Base-by-base conservation (phyloP, 352 stramenopile genomes). In the Pythium folliculosum region DNA sequence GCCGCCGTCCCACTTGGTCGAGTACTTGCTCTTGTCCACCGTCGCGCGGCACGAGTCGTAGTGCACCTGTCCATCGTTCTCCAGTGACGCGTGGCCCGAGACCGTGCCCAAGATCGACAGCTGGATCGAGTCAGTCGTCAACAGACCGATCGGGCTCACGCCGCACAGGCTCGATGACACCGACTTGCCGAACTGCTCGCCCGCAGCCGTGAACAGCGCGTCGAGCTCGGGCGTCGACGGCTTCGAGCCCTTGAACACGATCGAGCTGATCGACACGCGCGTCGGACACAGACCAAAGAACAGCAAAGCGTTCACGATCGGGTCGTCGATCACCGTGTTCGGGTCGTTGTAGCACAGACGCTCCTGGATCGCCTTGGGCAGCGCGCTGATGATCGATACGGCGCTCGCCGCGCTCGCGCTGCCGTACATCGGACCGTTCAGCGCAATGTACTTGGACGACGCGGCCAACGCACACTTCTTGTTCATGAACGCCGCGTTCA, bases 1-100 rank as follows among this genome's bases (percentile, higher is more conserved):
- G 44, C 55, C 63, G 21, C 45, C 59, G 44, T 30, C 19, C 49
- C 51, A 73, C 23, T 40, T 62, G 25, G 58, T 67, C 19, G 45
- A 49, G 52, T 72, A 78, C 23, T 61, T 32, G 19, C 8, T 45
- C 22, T 16, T 23, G 3, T 53, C 32, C 5, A 71, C 17, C 3
- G 54, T 45, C 0, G 35, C 65, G 14, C 56, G 47, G 48, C 75
- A 82, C 54, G 65, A 73, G 32, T 58, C 67, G 38, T 75, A 72
- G 27, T 75, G 60, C 25, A 82, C 75, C 30, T 65, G 62, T 7
- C 75, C 75, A 44, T 82, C 75, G 70, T 77, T 79, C 22, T 50
- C 30, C 8, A 38, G 21, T 19, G 54, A 72, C 12, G 49, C 47
- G 59, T 79, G 72, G 16, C 48, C 56, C 14, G 66, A 66, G 52